Evolutionary conservation across 495 filamentous ascomycete genomes (phyloP), one percentile per base, ranked within the genome.

Genomic region (Annulohypoxylon moriforme): DNA sequence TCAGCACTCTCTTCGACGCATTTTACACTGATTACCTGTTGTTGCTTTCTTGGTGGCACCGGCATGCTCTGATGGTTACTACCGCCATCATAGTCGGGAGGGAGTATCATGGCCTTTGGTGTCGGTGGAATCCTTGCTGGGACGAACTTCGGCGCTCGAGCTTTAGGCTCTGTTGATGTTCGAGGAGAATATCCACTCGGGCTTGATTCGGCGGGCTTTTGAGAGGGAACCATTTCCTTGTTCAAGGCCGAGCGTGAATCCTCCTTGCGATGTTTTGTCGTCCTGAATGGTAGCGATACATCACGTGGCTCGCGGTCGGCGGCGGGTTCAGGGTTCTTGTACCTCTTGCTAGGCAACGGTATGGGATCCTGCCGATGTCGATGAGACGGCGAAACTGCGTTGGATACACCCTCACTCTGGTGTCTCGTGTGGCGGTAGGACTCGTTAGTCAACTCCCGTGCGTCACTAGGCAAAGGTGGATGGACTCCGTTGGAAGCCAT

Each of bases 61-160:
- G 67, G 67, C 60, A 64, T 64, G 25, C 60, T 70, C 14, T 60
- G 53, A 29, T 70, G 67, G 36, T 8, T 47, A 29, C 29, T 40
- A 6, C 34, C 18, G 22, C 34, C 49, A 11, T 68, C 47, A 61
- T 68, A 64, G 22, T 73, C 63, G 11, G 52, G 70, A 33, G 64
- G 70, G 7, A 73, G 56, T 34, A 68, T 34, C 70, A 73, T 73
- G 5, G 70, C 64, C 60, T 73, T 73, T n/a, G 70, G 70, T 10
- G 70, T 73, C 16, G 70, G 64, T 18, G 69, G 64, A 14, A 68
- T 38, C 13, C 59, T 52, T 36, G 52, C 58, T 14, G 52, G 61
- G 24, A 64, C 14, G 3, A 40, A 18, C 55, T 68, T 70, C 1
- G 60, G 44, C 22, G 52, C 25, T 11, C 50, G 25, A 14, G 46